Evolutionary conservation across 352 stramenopile genomes (phyloP), one percentile per base, ranked within the genome.

Genomic region (Globisporangium parvum): DNA sequence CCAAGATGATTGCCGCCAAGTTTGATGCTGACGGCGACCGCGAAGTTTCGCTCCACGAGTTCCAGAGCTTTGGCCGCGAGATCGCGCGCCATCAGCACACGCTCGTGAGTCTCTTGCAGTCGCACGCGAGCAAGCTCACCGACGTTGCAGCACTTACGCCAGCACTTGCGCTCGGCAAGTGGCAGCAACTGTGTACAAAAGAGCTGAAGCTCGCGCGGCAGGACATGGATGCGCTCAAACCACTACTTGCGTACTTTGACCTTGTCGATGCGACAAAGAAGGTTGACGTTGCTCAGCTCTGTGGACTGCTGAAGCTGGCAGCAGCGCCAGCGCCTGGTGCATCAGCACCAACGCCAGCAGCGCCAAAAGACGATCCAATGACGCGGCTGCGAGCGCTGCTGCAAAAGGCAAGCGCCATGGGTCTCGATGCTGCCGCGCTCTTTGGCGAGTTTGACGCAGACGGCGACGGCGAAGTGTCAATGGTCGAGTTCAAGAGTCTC

Each of bases 371-470:
- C 31, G 49, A 62, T 15, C 40, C 40, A 1, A 55, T 66, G 4
- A 49, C 8, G 21, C 31, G 57, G n/a, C 51, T 75, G 9, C 59
- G 55, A 14, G 56, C 62, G 2, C 63, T 80, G 11, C 31, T 87
- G 17, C 10, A 40, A 1, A 72, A 76, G 23, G 76, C 75, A 10
- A 69, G 70, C 31, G 53, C 57, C 1, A 57, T 80, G 60, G 78
- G 78, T 1, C 60, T 84, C 17, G 64, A 85, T 40, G n/a, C 83
- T 2, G 55, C 63, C 15, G 62, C 60, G 39, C 77, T 75, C 24
- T 88, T 88, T 65, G 45, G 47, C 1, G 80, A 93, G 54, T 93
- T 93, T 61, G 83, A 93, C 59, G 68, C 67, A 0, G 65, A 93
- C 55, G 62, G 65, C 2, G 79, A 80, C 18, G 78, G 80, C 1